Percentiles rank a stretch among this genome's conserved stretches.
phyloP scores from a whole-genome alignment of 257 asterid species.

The Rauvolfia tetraphylla region DNA sequence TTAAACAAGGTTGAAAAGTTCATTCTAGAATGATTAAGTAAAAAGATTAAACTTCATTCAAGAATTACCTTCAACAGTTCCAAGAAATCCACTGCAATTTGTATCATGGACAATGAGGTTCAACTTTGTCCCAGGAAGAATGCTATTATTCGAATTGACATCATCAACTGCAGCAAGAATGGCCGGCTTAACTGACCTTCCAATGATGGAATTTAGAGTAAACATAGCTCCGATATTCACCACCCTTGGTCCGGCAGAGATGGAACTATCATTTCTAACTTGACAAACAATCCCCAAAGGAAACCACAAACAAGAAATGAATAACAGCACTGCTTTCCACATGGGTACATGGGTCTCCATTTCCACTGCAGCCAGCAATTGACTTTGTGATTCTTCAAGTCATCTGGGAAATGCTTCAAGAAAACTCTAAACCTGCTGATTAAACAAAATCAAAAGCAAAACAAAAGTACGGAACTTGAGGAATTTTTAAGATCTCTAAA shows the following conservation, averaged over 20 bases:
- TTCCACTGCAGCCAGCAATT: background rate
- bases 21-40: background rate
- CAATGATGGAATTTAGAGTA: constrained; percentile 68
- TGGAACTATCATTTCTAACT: constrained; percentile 4
- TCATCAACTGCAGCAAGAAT: constrained; percentile 69
- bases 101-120: constrained; percentile 74
- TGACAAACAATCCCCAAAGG: constrained; percentile 5
- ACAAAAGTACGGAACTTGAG: constrained; percentile 20
- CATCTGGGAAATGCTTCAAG: background rate
- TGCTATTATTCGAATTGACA: constrained; percentile 56
- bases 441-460: constrained; percentile 2
- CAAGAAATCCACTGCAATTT: constrained; percentile 85
- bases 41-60: constrained; percentile 1
- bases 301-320: constrained; percentile 9
- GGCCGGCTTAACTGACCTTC: constrained; percentile 73
- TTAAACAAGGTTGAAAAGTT: background rate
- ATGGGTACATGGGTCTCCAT: constrained; percentile 2
- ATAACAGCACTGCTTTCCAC: background rate
- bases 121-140: constrained; percentile 51
- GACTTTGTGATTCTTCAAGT: background rate
- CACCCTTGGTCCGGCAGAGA: constrained; percentile 27
- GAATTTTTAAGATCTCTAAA: constrained; percentile 21
- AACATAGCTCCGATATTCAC: constrained; percentile 77
- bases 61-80: constrained; percentile 71
- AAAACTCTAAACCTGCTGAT: constrained; percentile 16